A percentile compares a stretch with the other conserved stretches of the same genome.
phyloP scores from a whole-genome alignment of 805 yeast genomes.

The Candida caryicola region DNA sequence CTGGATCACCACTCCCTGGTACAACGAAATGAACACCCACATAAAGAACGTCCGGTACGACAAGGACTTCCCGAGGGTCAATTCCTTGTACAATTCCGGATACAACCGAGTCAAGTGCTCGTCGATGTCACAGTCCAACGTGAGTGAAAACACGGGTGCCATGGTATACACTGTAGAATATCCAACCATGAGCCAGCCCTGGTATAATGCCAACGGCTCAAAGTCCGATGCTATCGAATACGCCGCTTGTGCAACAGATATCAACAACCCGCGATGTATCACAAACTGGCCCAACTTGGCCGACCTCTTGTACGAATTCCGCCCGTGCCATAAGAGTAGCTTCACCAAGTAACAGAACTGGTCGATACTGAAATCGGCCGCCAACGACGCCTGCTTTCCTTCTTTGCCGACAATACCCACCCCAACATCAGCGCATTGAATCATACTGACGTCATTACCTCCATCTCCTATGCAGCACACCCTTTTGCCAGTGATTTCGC shows the following conservation, averaged over 20 bases:
- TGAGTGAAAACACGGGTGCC: constrained; percentile 96
- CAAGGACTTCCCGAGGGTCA: constrained; percentile 82
- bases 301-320: constrained; percentile 93
- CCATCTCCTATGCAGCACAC: constrained; percentile 99
- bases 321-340: constrained; percentile 92
- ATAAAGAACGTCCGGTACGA: constrained; percentile 85
- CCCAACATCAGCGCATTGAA: constrained; percentile 98
- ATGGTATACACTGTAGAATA: constrained; percentile 95
- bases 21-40: constrained; percentile 88
- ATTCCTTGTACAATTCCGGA: constrained; percentile 92
- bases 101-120: constrained; percentile 84
- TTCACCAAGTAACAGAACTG: constrained; percentile 89
- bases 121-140: constrained; percentile 86
- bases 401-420: constrained; percentile 99
- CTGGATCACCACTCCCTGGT: constrained; percentile 87
- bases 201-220: constrained; percentile 91
- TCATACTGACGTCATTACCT: constrained; percentile 98
- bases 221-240: constrained; percentile 81
- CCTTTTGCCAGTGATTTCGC: constrained; percentile 76
- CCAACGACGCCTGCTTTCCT: constrained; percentile 94
- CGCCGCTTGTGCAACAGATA: constrained; percentile 93
- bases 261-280: constrained; percentile 91
- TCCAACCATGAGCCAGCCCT: constrained; percentile 98
- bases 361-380: constrained; percentile 93
- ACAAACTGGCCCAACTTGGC: constrained; percentile 95